Base-by-base conservation (phyloP, 2,329 filamentous ascomycete species). In the Fusarium pseudoanthophilum region DNA sequence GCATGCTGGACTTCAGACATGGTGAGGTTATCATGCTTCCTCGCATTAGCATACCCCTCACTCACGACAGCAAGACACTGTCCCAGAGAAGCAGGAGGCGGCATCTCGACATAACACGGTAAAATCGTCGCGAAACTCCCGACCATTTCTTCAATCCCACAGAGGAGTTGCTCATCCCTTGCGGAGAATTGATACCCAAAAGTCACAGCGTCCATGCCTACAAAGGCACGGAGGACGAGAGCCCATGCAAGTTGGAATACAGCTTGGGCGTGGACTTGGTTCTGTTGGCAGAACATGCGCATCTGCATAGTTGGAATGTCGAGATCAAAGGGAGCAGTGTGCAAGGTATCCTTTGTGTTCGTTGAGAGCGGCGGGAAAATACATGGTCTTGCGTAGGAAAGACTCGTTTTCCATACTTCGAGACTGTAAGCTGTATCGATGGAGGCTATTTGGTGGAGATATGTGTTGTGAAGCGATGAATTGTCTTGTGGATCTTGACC, bases 201-300 rank as follows among this genome's bases (percentile, higher is more conserved):
- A 42, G 86, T 84, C 13, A 90, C 85, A 16, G 85, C 83, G 28
- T 86, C 82, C 21, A 83, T 83, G 4, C 87, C 87, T 7, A 87
- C 84, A 71, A 89, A 91, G 3, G 85, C 83, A 4, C 88, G 85
- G 1, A 91, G 80, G 1, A 90, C 83, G 26, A 92, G 80, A 0
- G 85, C 87, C 89, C 89, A 92, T 0, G 89, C 88, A n/a, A 89
- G 84, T 30, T 87, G 85, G 8, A 91, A 81, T 7, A 90, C 81
- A 0, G 87, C 85, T 0, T 87, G 84, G 1, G 86, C 79, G 1
- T 85, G 85, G 6, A 88, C 81, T 14, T 81, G 13, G 68, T 81
- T 49, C 82, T 81, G 55, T 0, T 73, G 61, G 60, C 80, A 82
- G 51, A 89, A 89, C 14, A 84, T 81, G 15, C 85, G 82, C 5